Conservation (phyloP, 2,329 filamentous ascomycete species). For the Aspergillus pseudoterreus region DNA sequence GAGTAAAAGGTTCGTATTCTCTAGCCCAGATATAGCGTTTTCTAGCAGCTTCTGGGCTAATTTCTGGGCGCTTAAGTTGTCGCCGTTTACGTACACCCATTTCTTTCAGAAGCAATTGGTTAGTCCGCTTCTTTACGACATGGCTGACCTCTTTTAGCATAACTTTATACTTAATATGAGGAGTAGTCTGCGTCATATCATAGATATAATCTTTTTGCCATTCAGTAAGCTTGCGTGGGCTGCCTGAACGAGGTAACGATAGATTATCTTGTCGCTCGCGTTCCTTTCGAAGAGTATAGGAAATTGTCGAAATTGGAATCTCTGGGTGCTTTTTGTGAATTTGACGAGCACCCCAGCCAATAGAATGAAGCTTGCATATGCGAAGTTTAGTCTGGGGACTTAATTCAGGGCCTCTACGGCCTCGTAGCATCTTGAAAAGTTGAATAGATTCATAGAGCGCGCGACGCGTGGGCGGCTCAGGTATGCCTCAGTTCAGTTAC, state of each 20-base stretch:
- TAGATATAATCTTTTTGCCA: neutral
- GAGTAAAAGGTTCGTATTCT: conserved; percentile 4
- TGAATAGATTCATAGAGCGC: neutral
- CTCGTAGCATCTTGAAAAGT: neutral
- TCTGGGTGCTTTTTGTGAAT: neutral
- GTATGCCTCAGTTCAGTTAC: too few relatives aligned
- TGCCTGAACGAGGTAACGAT: neutral
- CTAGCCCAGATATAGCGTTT: conserved; percentile 8
- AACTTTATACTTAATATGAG: neutral
- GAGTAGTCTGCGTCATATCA: neutral
- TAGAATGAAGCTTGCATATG: neutral
- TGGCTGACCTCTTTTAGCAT: neutral
- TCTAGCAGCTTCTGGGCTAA: conserved; percentile 2
- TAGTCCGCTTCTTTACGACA: neutral
- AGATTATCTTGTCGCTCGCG: neutral
- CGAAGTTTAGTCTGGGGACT: neutral
- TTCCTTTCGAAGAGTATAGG: neutral
- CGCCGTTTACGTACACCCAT: neutral
- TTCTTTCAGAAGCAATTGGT: neutral
- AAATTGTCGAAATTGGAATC: neutral
- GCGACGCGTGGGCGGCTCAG: too few relatives aligned
- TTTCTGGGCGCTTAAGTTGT: neutral
- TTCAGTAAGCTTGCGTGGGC: neutral
- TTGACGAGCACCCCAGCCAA: neutral
- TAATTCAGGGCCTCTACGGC: neutral